These are phyloP conservation scores for Fragaria iinumae DNA, from an alignment of 306 rosid genomes.

Conservation along the genomic window DNA sequence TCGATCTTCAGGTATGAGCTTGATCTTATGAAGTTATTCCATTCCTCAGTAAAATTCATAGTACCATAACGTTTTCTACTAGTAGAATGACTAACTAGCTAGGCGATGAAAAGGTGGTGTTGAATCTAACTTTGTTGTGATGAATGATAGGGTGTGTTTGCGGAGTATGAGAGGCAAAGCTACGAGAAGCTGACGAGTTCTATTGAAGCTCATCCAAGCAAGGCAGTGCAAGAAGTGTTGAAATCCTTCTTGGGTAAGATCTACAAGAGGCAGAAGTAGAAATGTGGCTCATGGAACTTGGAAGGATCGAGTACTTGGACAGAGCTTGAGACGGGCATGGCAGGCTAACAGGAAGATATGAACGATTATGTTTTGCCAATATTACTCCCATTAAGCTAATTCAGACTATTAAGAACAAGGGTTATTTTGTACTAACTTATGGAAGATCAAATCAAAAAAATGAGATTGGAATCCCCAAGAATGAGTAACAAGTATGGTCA, in stretches of 20 bases:
- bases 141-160: slow-evolving; percentile 53
- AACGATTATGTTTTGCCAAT: neutral
- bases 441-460: slow-evolving; percentile 4
- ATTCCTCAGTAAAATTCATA: neutral
- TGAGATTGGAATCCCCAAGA: slow-evolving; percentile 20
- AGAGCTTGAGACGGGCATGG: neutral
- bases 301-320: slow-evolving; percentile 18
- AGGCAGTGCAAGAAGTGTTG: slow-evolving; percentile 79
- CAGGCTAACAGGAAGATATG: neutral
- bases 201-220: slow-evolving; percentile 75
- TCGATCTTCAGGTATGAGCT: slow-evolving; percentile 60
- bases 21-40: neutral
- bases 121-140: slow-evolving; percentile 3
- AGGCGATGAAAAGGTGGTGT: neutral
- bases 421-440: too few species aligned
- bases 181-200: slow-evolving; percentile 55
- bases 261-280: slow-evolving; percentile 77
- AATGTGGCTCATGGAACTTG: neutral
- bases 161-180: slow-evolving; percentile 62
- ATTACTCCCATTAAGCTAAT: too few species aligned
- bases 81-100: neutral
- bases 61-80: too few species aligned
- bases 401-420: too few species aligned
- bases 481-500: slow-evolving; percentile 16
- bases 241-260: slow-evolving; percentile 83